Evolutionary conservation across 2,329 filamentous ascomycete species (phyloP), one percentile per base, ranked within the genome.

Genomic region (Bipolaris cookei): DNA sequence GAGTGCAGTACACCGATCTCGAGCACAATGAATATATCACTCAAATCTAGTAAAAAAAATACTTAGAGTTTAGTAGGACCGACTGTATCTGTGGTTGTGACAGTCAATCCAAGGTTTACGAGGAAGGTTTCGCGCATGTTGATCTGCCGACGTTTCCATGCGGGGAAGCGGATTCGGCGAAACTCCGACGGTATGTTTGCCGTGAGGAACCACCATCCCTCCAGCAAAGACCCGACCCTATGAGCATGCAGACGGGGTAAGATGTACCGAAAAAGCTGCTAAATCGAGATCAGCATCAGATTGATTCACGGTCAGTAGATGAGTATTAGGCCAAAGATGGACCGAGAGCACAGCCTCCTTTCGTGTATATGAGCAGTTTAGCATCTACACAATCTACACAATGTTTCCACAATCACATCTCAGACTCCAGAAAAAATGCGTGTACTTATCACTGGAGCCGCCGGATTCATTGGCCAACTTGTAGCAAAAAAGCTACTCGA

Each of bases 391-490:
- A 16, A 10, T 16, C 21, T 38, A n/a, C n/a, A 38, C 34, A 8
- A 45, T 20, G 25, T n/a, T 21, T 28, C 28, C 39, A 21, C 21
- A 10, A 38, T 18, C 14, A n/a, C 20, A 25, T n/a, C 16, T 7
- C 11, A 21, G 8, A 32, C 28, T n/a, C 23, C 35, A 4, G 32
- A 6, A 20, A 59, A 11, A 20, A 66, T 66, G 62, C 57, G 51
- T 52, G 81, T 88, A 35, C 82, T 88, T 67, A 85, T 88, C 66
- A 88, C 85, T 6, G 85, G 85, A 2, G 85, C 80, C 2, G 83
- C 83, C 23, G 86, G 86, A 54, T 87, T 88, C 70, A 82, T 88
- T 51, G 85, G 85, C 59, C 84, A 87, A 69, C 77, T 84, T 23
- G 79, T 87, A 7, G 79, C 83, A 4, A 78, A 78, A 38, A 79